Base-by-base conservation (phyloP, 495 filamentous ascomycete genomes). In the Annulohypoxylon moriforme region DNA sequence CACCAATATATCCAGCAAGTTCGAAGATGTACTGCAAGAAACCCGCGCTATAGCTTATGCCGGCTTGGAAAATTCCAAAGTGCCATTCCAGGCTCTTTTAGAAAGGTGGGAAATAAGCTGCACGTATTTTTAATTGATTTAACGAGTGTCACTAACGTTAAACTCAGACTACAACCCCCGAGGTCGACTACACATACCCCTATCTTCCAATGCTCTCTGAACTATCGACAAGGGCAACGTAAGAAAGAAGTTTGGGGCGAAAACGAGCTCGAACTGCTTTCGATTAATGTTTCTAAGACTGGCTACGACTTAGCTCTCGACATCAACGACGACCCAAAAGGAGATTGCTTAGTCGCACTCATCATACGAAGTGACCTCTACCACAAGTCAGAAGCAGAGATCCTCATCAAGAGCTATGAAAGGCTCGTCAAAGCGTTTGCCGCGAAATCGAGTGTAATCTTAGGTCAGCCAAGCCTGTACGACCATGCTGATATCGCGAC, bases 171-270 rank as follows among this genome's bases (percentile, higher is more conserved):
- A 13, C n/a, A 44, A 7, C 40, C 40, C 16, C 40, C 40, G 40
- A 44, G 40, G 9, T 44, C 40, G 40, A 20, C 40, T 8, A 38
- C 74, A 2, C 52, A 74, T 57, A 77, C 42, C 3, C 79, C 82
- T 0, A n/a, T 84, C 0, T 82, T 81, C 71, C 82, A 84, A 62
- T 65, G 57, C 4, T 77, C 81, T 44, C 8, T 83, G n/a, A 68
- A 84, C 62, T 84, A 84, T 59, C 66, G 77, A 5, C 70, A 71
- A 13, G 72, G 22, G 0, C 18, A 24, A 14, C 18, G 18, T 16
- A 27, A 59, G 10, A 44, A 25, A 4, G 46, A 49, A 10, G 22
- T 49, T 2, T 49, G 46, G 46, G 18, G 46, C 10, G 22, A 49
- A 1, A 22, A 20, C 3, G 20, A 49, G 20, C 46, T 49, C 8